These are phyloP conservation scores for Microstegium vimineum DNA, from an alignment of 176 grass and related monocot genomes.

Conservation along the genomic window DNA sequence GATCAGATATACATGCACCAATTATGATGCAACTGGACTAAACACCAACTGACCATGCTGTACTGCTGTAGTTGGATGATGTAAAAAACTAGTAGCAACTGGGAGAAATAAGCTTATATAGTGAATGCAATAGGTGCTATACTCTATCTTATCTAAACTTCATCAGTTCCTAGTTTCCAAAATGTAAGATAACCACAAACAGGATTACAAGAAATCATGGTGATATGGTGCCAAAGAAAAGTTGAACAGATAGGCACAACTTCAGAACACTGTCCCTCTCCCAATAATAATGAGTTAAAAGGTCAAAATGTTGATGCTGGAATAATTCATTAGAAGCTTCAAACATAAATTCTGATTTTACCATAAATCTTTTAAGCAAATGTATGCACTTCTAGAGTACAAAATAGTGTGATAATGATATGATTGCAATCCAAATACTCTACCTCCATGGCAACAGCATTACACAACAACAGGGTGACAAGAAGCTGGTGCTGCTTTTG, in stretches of 20 bases:
- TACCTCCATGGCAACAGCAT: conserved; percentile 96
- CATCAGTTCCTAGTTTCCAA: neutral
- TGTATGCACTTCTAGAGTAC: neutral
- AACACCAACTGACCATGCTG: neutral
- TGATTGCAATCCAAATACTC: neutral
- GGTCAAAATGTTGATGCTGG: neutral
- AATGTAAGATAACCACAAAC: neutral
- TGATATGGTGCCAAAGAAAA: neutral
- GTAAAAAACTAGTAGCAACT: neutral
- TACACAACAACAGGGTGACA: conserved; percentile 93
- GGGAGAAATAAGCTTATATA: neutral
- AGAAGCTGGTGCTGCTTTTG: conserved; percentile 99
- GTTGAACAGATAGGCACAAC: neutral
- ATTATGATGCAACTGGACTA: neutral
- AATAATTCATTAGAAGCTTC: neutral
- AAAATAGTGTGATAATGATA: neutral
- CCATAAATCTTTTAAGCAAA: neutral
- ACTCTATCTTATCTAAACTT: conserved; percentile 13
- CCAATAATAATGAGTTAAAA: neutral
- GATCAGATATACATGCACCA: neutral
- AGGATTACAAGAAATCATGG: neutral
- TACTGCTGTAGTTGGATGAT: neutral
- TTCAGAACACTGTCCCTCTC: neutral
- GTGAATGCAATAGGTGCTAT: neutral
- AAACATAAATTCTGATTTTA: neutral